Evolutionary conservation across 441 rosid genomes (phyloP).

Genomic region (Adansonia rubrostipa): DNA sequence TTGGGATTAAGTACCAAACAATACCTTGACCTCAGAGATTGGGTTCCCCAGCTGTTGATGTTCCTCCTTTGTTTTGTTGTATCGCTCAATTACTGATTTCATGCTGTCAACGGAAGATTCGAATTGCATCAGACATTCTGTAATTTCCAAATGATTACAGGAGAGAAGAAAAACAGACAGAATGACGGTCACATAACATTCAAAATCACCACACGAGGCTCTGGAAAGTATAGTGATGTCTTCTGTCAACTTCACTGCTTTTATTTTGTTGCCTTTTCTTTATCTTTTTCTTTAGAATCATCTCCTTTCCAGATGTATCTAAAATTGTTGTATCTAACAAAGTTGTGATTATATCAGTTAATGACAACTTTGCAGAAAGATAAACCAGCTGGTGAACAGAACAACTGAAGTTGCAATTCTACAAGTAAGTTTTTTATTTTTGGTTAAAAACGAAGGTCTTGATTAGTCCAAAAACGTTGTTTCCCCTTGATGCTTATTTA

Average conservation of each 20-base stretch:
- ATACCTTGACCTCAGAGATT: slow-evolving; percentile 81
- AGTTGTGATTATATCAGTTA: neutral
- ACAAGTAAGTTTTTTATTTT: neutral
- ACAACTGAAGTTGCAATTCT: neutral
- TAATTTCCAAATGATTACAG: neutral
- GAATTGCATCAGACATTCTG: slow-evolving; percentile 28
- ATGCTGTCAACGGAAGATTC: slow-evolving; percentile 57
- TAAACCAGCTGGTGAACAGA: neutral
- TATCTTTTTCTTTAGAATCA: neutral
- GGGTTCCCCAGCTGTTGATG: slow-evolving; percentile 66
- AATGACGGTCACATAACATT: neutral
- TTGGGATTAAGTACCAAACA: neutral
- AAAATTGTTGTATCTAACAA: neutral
- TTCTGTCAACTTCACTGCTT: neutral
- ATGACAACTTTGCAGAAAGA: neutral
- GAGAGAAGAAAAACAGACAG: neutral
- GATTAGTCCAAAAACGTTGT: neutral
- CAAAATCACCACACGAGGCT: neutral
- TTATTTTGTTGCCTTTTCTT: neutral
- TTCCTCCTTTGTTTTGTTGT: slow-evolving; percentile 78
- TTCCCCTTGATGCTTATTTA: neutral
- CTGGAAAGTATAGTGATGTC: neutral
- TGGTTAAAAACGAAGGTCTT: neutral
- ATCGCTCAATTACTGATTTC: slow-evolving; percentile 78
- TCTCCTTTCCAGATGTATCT: neutral